These are phyloP conservation scores for Macrocybe gigantea DNA, from an alignment of 768 basidiomycete species.

Conservation along the genomic window DNA sequence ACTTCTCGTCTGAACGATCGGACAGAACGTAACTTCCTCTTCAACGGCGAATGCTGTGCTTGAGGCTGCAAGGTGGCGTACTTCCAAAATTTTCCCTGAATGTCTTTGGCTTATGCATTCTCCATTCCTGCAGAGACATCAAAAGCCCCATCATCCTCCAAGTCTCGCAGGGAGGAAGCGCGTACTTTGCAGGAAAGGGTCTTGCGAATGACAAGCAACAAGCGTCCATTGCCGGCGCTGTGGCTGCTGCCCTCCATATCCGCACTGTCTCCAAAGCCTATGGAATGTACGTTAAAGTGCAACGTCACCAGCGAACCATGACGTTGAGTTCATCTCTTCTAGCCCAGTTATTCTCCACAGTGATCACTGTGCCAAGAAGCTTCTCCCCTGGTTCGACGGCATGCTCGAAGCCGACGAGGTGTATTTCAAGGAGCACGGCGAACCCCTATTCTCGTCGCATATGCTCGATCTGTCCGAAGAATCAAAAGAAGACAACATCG, in stretches of 20 bases:
- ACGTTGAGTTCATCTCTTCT: conserved; percentile 4
- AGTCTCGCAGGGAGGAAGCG: conserved; percentile 94
- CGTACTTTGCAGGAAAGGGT: conserved; percentile 96
- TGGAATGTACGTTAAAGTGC: conserved; percentile 67
- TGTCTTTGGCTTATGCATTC: not conserved
- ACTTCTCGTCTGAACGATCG: conserved; percentile 5
- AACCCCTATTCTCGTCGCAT: conserved; percentile 92
- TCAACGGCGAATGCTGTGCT: conserved; percentile 92
- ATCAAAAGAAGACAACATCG: conserved; percentile 90
- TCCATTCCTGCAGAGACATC: conserved; percentile 58
- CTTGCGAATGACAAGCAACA: conserved; percentile 93
- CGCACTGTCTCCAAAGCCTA: conserved; percentile 84
- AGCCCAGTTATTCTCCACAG: conserved; percentile 97
- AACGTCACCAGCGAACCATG: not conserved
- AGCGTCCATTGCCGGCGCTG: conserved; percentile 89
- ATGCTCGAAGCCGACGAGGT: conserved; percentile 96
- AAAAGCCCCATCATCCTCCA: conserved; percentile 98
- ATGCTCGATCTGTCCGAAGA: conserved; percentile 98
- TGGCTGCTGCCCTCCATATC: conserved; percentile 89
- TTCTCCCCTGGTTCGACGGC: conserved; percentile 98
- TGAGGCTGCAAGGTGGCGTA: conserved; percentile 81
- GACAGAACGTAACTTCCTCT: conserved; percentile 92
- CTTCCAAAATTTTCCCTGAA: conserved; percentile 1
- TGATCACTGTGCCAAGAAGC: conserved; percentile 97
- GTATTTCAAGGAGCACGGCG: conserved; percentile 85